Conservation (phyloP, 768 basidiomycete genomes). For the Phlebiopsis gigantea region DNA sequence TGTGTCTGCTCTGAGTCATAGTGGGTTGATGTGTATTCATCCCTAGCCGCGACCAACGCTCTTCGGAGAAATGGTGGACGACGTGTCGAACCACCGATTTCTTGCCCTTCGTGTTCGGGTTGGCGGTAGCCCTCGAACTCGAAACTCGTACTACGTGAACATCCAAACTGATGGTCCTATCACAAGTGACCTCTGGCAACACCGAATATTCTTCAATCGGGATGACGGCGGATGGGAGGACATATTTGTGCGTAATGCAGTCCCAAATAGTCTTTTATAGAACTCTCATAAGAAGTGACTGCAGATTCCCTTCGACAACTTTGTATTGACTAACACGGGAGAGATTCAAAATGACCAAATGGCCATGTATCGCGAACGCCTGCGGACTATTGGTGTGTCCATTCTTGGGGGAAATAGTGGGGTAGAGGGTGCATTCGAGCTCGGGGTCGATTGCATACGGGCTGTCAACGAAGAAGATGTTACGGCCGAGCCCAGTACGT, state of each 20-base stretch:
- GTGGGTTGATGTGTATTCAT: background rate
- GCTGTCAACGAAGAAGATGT: constrained; percentile 75
- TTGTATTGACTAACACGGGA: constrained; percentile 70
- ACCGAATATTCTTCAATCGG: constrained; percentile 75
- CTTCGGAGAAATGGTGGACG: constrained; percentile 83
- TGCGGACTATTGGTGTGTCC: constrained; percentile 83
- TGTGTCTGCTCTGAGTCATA: background rate
- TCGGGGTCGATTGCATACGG: constrained; percentile 76
- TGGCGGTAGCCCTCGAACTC: constrained; percentile 69
- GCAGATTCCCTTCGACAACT: constrained; percentile 78
- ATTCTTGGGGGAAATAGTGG: constrained; percentile 81
- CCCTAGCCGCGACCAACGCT: constrained; percentile 70
- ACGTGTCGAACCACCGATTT: constrained; percentile 77
- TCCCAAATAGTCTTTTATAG: constrained; percentile 9
- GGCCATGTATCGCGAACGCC: constrained; percentile 65
- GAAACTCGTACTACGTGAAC: constrained; percentile 89
- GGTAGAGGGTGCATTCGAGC: constrained; percentile 70
- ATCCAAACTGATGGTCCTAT: constrained; percentile 83
- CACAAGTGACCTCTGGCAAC: constrained; percentile 90
- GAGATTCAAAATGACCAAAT: constrained; percentile 56
- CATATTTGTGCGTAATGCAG: constrained; percentile 54
- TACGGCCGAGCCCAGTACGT: constrained; percentile 27
- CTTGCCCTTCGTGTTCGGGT: constrained; percentile 76
- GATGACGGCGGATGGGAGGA: constrained; percentile 74
- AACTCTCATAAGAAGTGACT: background rate